These are phyloP conservation scores for Chrysanthemum makinoi DNA, from an alignment of 129 eudicot genomes.

Conservation along the genomic window DNA sequence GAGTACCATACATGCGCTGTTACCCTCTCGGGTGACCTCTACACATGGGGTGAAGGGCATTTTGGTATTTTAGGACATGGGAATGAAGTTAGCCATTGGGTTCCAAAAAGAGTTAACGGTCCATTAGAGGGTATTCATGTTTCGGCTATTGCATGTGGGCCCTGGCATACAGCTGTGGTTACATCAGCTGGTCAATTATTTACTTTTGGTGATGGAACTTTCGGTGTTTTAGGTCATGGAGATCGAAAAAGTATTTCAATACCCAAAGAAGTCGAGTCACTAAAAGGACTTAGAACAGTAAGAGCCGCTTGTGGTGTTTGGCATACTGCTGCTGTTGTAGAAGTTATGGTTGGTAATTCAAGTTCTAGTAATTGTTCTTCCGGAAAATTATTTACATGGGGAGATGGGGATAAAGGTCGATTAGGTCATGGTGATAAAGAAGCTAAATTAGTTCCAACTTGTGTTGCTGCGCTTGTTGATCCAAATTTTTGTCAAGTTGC, in stretches of 20 bases:
- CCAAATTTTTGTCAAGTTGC: slow-evolving; percentile 63
- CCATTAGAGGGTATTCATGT: slow-evolving; percentile 68
- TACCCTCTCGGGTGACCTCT: slow-evolving; percentile 79
- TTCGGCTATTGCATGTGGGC: slow-evolving; percentile 80
- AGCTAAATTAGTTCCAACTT: slow-evolving; percentile 58
- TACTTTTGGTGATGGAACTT: slow-evolving; percentile 92
- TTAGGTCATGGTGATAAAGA: slow-evolving; percentile 83
- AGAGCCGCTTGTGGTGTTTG: slow-evolving; percentile 92
- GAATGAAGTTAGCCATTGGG: slow-evolving; percentile 73
- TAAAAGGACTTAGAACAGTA: slow-evolving; percentile 58
- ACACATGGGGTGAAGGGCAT: slow-evolving; percentile 92
- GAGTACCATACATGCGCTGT: slow-evolving; percentile 89
- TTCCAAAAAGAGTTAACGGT: slow-evolving; percentile 77
- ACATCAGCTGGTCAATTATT: slow-evolving; percentile 72
- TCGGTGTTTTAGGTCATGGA: slow-evolving; percentile 92
- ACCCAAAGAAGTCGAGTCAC: slow-evolving; percentile 64
- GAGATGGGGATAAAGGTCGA: slow-evolving; percentile 82
- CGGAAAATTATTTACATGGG: slow-evolving; percentile 91
- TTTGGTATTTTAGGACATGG: slow-evolving; percentile 81
- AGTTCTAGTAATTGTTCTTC: slow-evolving; percentile 40
- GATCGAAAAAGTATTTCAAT: slow-evolving; percentile 51
- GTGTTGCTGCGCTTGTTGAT: slow-evolving; percentile 52
- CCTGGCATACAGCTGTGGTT: slow-evolving; percentile 89
- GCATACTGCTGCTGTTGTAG: slow-evolving; percentile 96
- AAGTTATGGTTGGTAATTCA: slow-evolving; percentile 37